Evolutionary conservation across 108 stramenopile species (phyloP).

Genomic region (Schizochytrium sp.): DNA sequence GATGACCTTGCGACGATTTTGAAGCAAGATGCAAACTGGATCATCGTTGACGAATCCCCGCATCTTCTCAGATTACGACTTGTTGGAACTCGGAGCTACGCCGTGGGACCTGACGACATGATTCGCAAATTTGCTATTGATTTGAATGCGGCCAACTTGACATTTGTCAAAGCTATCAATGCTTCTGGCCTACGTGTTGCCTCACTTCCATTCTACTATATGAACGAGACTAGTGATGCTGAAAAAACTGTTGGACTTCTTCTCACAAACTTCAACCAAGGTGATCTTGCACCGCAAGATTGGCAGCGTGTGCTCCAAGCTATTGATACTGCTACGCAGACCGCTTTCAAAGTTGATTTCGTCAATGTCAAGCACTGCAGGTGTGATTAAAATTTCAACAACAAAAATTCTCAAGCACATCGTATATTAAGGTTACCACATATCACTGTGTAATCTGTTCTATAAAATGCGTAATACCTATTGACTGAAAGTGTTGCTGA

Average conservation of each 20-base stretch:
- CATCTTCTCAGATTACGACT: background rate
- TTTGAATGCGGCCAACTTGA: background rate
- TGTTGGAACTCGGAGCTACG: background rate
- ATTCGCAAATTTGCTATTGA: constrained; percentile 5
- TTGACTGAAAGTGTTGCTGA: too few species aligned
- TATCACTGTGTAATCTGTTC: background rate
- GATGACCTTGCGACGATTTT: background rate
- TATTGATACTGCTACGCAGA: background rate
- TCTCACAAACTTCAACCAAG: too few species aligned
- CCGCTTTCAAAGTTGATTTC: constrained; percentile 21
- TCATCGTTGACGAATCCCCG: background rate
- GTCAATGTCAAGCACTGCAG: constrained; percentile 35
- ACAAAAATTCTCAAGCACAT: background rate
- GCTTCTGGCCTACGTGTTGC: background rate
- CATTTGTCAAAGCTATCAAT: constrained; percentile 47
- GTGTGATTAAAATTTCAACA: background rate
- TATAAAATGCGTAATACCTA: background rate
- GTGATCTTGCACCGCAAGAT: background rate
- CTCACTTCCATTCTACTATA: background rate
- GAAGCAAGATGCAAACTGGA: background rate
- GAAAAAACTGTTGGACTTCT: too few species aligned
- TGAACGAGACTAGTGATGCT: too few species aligned
- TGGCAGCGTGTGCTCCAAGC: background rate
- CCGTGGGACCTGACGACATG: background rate
- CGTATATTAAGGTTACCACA: background rate